Conservation (phyloP, 2,329 filamentous ascomycete genomes). For the Fusarium sterilihyphosum region DNA sequence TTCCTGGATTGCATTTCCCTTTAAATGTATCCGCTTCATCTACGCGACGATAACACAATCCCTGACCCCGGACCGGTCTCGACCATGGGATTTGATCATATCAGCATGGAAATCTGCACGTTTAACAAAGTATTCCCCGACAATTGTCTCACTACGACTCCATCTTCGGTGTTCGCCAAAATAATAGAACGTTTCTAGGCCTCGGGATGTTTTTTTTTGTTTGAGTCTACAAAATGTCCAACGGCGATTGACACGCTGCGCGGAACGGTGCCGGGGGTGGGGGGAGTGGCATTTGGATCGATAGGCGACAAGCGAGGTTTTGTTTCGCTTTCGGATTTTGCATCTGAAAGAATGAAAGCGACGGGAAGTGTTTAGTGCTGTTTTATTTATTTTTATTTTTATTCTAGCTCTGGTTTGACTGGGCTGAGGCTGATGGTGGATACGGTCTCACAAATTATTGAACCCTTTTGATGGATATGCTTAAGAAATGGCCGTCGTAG, state of each 20-base stretch:
- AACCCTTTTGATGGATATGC: slow-evolving; percentile 3
- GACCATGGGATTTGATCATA: slow-evolving; percentile 2
- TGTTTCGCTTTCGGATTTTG: slow-evolving; percentile 22
- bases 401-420: not conserved
- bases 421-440: slow-evolving; percentile 13
- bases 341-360: not conserved
- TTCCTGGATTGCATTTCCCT: not conserved
- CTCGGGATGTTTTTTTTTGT: not conserved
- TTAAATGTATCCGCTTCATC: not conserved
- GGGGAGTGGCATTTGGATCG: slow-evolving; percentile 2
- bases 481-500: not conserved
- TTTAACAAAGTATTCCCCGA: not conserved
- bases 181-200: slow-evolving; percentile 12
- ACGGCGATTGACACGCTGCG: not conserved
- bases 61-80: not conserved
- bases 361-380: not conserved
- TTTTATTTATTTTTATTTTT: not conserved
- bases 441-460: not conserved
- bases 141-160: not conserved
- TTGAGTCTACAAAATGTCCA: not conserved
- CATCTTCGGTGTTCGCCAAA: slow-evolving; percentile 23
- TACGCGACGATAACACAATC: not conserved
- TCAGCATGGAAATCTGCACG: slow-evolving; percentile 2
- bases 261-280: slow-evolving; percentile 14
- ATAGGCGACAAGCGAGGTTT: slow-evolving; percentile 24